Percentiles rank a stretch among this genome's conserved stretches.
phyloP scores from a whole-genome alignment of 768 basidiomycete genomes.

The Suillus tomentosus region DNA sequence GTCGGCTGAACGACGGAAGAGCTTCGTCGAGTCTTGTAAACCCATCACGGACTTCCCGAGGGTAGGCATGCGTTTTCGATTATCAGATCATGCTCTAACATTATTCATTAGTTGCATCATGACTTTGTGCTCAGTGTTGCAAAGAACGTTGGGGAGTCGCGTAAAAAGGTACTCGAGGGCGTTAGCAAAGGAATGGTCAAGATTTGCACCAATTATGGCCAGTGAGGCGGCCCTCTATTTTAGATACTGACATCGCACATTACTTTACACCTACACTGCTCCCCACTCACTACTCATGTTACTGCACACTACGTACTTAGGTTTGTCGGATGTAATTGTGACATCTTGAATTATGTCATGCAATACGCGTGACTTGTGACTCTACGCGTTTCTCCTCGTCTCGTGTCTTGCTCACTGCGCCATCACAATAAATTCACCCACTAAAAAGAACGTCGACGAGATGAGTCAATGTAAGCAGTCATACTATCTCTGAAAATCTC shows the following conservation, averaged over 20 bases:
- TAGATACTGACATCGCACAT: slow-evolving; percentile 10
- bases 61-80: slow-evolving; percentile 28
- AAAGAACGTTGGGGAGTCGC: slow-evolving; percentile 68
- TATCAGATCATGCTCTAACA: slow-evolving; percentile 10
- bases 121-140: slow-evolving; percentile 63
- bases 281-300: slow-evolving; percentile 17
- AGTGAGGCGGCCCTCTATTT: slow-evolving; percentile 20
- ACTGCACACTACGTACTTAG: slow-evolving; percentile 1
- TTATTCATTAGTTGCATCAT: slow-evolving; percentile 51
- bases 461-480: slow-evolving; percentile 47
- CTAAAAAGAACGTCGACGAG: slow-evolving; percentile 11
- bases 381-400: slow-evolving; percentile 24
- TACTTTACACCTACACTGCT: slow-evolving; percentile 29
- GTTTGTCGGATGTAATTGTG: neutral
- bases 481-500: neutral
- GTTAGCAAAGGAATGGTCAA: slow-evolving; percentile 69
- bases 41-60: slow-evolving; percentile 37
- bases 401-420: slow-evolving; percentile 12
- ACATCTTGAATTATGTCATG: slow-evolving; percentile 8
- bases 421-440: slow-evolving; percentile 23
- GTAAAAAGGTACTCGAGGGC: slow-evolving; percentile 72
- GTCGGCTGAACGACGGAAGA: slow-evolving; percentile 52
- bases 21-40: slow-evolving; percentile 53
- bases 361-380: slow-evolving; percentile 22
- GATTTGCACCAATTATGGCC: slow-evolving; percentile 44